Base-by-base conservation (phyloP, 23 red algal species). In the Porphyridium purpureum region DNA sequence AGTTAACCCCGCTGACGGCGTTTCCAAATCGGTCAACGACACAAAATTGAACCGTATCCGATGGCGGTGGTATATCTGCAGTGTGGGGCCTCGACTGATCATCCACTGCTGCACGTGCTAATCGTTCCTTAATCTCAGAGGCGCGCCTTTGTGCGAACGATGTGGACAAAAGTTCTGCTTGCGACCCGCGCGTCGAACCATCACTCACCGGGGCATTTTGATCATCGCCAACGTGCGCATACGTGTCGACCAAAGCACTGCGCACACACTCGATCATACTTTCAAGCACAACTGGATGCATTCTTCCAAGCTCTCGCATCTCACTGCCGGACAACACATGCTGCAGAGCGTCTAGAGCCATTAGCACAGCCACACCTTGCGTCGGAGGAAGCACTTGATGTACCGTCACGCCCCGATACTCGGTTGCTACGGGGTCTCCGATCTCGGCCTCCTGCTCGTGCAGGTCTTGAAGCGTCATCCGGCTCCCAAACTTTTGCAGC, bases 31-130 rank as follows among this genome's bases (percentile, higher is more conserved):
- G n/a, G 52, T 98, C 90, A 5, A 85, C 67, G 11, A 75, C 90
- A 47, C 54, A 86, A 59, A 98, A 98, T 41, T 98, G 81, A 1
- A 98, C 90, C 9, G 90, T 98, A 4, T 83, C 90, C 11, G 38
- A 17, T n/a, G n/a, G n/a, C n/a, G n/a, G n/a, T n/a, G n/a, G n/a
- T n/a, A n/a, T n/a, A n/a, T n/a, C n/a, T n/a, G n/a, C n/a, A n/a
- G n/a, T n/a, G n/a, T n/a, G n/a, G n/a, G n/a, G n/a, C n/a, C n/a
- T n/a, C n/a, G n/a, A n/a, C n/a, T n/a, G n/a, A n/a, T n/a, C n/a
- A n/a, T n/a, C n/a, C n/a, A n/a, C n/a, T n/a, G n/a, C n/a, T n/a
- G n/a, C n/a, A n/a, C n/a, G n/a, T n/a, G n/a, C n/a, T n/a, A n/a
- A n/a, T n/a, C n/a, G n/a, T n/a, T n/a, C n/a, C n/a, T n/a, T n/a